These are phyloP conservation scores for Suillus discolor DNA, from an alignment of 768 basidiomycete species.

Conservation along the genomic window DNA sequence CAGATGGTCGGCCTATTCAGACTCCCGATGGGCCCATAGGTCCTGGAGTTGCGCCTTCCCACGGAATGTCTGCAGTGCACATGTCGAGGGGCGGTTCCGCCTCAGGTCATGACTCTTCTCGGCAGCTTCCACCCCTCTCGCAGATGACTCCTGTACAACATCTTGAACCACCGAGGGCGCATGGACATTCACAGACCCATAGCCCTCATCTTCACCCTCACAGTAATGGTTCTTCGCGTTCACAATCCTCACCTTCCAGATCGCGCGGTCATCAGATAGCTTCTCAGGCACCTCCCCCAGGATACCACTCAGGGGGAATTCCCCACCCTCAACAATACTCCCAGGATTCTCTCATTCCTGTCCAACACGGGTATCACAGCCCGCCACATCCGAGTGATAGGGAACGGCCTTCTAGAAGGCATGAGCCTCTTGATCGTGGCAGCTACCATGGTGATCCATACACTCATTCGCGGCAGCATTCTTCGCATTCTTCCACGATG, in stretches of 20 bases:
- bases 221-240: slow-evolving; percentile 45
- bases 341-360: slow-evolving; percentile 45
- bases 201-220: slow-evolving; percentile 46
- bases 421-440: slow-evolving; percentile 46
- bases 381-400: slow-evolving; percentile 47
- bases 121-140: slow-evolving; percentile 51
- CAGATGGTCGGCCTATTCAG: slow-evolving; percentile 53
- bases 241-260: slow-evolving; percentile 50
- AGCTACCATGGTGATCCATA: slow-evolving; percentile 37
- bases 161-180: slow-evolving; percentile 35
- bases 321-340: slow-evolving; percentile 48
- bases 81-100: slow-evolving; percentile 46
- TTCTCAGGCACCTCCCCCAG: slow-evolving; percentile 32
- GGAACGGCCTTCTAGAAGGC: slow-evolving; percentile 48
- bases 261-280: slow-evolving; percentile 50
- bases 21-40: slow-evolving; percentile 52
- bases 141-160: slow-evolving; percentile 49
- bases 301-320: slow-evolving; percentile 39
- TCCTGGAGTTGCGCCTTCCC: slow-evolving; percentile 42
- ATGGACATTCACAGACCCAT: slow-evolving; percentile 37
- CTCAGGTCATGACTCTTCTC: slow-evolving; percentile 44
- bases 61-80: slow-evolving; percentile 38
- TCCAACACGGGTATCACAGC: slow-evolving; percentile 50
- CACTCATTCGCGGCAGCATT: slow-evolving; percentile 32
- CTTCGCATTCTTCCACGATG: slow-evolving; percentile 36